Conservation (phyloP, 257 asterid species). For the Craterostigma plantagineum region DNA sequence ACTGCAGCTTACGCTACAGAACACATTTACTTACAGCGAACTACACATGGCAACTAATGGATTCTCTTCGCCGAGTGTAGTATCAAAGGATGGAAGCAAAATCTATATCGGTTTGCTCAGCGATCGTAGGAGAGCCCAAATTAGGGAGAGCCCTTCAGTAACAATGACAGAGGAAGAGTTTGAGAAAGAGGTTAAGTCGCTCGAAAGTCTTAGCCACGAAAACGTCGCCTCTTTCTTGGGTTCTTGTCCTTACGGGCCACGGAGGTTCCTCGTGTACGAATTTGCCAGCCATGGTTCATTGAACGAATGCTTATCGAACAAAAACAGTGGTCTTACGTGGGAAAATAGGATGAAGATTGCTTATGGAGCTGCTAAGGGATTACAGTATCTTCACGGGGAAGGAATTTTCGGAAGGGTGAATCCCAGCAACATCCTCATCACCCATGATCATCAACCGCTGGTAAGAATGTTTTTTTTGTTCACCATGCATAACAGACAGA, state of each 20-base stretch:
- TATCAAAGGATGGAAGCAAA: conserved; percentile 15
- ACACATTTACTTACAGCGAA: conserved; percentile 25
- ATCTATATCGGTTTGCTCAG: conserved; percentile 18
- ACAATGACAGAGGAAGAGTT: conserved; percentile 23
- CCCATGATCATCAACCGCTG: conserved; percentile 40
- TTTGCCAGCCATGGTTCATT: conserved; percentile 35
- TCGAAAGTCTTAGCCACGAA: conserved; percentile 22
- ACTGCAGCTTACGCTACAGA: conserved; percentile 7
- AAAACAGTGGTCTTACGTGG: conserved; percentile 26
- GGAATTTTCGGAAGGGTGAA: conserved; percentile 30
- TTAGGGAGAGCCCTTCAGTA: conserved; percentile 30
- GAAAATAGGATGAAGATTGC: conserved; percentile 25
- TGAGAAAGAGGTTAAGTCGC: conserved; percentile 17
- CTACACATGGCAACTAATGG: conserved; percentile 30
- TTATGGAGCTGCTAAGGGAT: conserved; percentile 33
- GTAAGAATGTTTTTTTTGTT: conserved; percentile 21
- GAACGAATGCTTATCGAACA: conserved; percentile 24
- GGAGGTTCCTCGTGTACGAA: conserved; percentile 31
- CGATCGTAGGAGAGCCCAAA: conserved; percentile 19
- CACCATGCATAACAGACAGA: no score
- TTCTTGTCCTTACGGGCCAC: conserved; percentile 26
- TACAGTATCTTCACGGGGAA: conserved; percentile 24
- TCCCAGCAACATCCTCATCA: conserved; percentile 39
- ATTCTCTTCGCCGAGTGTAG: conserved; percentile 15
- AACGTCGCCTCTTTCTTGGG: conserved; percentile 35